Base-by-base conservation (phyloP, 768 basidiomycete species). In the Tulasnella sp. region DNA sequence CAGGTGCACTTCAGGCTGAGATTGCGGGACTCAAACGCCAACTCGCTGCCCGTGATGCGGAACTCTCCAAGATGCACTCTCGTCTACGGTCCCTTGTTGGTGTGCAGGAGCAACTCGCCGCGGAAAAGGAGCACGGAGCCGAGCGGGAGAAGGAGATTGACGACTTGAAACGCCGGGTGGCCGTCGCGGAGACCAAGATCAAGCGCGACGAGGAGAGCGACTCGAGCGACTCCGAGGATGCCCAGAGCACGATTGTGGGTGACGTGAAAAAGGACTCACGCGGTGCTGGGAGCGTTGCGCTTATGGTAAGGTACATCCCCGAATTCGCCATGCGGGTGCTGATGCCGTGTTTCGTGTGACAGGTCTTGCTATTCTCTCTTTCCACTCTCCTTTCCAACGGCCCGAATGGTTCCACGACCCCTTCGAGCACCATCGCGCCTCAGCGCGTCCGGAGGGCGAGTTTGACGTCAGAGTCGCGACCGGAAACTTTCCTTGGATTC, bases 241-340 rank as follows among this genome's bases (percentile, higher is more conserved):
- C 32, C n/a, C 42, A 39, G 27, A 25, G 29, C 21, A 49, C 53
- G 9, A 35, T n/a, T 17, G 41, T n/a, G 27, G 23, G 31, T 7
- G 49, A 6, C 29, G 41, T 4, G 9, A 61, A 35, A 46, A 59
- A 49, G 58, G 60, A 21, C 27, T 49, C 40, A 21, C 63, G 62
- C 41, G 29, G 48, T 29, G 57, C 60, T 12, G 62, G 63, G 6
- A 60, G 62, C 7, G 62, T 64, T n/a, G 62, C 62, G 17, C 43
- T 64, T 42, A 64, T 64, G 63, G 62, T 63, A 14, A n/a, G 62
- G 49, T 5, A 15, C 17, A 40, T 11, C 23, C 21, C 23, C 17
- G 32, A 56, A 6, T 9, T 11, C 21, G 37, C 5, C 25, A 19
- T 11, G 9, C 7, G 7, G 9, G 35, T 8, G 15, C 17, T 50